Base-by-base conservation (phyloP, 306 rosid genomes). In the Pterocarpus santalinus region DNA sequence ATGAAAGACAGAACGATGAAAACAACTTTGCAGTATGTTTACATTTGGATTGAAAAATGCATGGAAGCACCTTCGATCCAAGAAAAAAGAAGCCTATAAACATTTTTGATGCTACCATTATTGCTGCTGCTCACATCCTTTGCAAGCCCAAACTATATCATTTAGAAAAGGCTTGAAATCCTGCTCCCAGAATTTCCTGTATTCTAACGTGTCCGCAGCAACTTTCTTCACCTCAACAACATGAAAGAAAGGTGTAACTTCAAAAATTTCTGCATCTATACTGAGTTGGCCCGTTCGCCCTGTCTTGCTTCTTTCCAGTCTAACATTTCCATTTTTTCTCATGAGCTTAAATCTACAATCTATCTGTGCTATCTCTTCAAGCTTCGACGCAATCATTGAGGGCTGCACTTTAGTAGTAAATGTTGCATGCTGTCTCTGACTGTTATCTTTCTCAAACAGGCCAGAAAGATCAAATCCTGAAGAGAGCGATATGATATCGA, bases 401-500 rank as follows among this genome's bases (percentile, higher is more conserved):
- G 86, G 92, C 2, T 91, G 75, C 69, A 78, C 66, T 38, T 80
- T 81, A 0, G 90, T 83, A 1, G 86, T 83, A 80, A 94, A 94
- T 9, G 88, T 78, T 0, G 70, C 38, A 0, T 74, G 32, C 4
- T 57, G 56, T 55, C 80, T 82, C 22, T 78, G 81, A 10, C 38
- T 65, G 41, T 5, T 44, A 0, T 90, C 88, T 6, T 64, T 67
- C 84, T 91, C 94, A 39, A 94, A 92, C 67, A 94, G 56, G 39
- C 92, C 85, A 3, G 97, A 94, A 15, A 94, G 89, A 70, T 94
- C 89, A 15, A 94, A 87, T 1, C 95, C 97, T 0, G 86, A 83
- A 4, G 98, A 91, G 5, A 87, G 87, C 46, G 98, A 91, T 77
- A 94, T 90, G 63, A 94, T 65, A 77, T 91, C 94, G 53, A 94